Evolutionary conservation across 2,329 filamentous ascomycete genomes (phyloP), one percentile per base, ranked within the genome.

Genomic region (Cryphonectria naterciae): DNA sequence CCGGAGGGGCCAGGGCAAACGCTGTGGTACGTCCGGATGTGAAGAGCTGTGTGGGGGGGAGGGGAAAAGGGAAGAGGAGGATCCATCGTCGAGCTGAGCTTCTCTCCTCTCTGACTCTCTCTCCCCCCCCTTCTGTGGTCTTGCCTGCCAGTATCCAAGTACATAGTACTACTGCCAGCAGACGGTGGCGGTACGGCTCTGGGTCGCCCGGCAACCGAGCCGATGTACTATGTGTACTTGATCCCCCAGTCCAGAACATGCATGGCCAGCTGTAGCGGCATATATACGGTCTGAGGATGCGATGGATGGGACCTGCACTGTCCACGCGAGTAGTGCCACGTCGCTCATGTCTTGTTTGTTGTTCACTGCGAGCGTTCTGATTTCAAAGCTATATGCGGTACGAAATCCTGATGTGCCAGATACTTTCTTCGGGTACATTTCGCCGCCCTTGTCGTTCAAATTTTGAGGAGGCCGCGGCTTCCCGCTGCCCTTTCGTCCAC

Each of bases 371-470:
- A 39, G 35, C 22, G 22, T 61, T 61, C 17, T 22, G 25, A 39
- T 61, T 61, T 39, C 35, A 61, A 39, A 39, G 58, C 58, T 60
- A 61, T 61, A 22, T 61, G 58, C 58, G 39, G 58, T 61, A 61
- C 35, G 32, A 35, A 61, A 61, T 61, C 58, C 58, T 39, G 46
- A 49, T 49, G 46, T 49, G 46, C 46, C 46, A 49, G 46, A n/a
- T 49, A 49, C 46, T n/a, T 49, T 4, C 19, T n/a, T 49, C 46
- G 46, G 19, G 46, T 49, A 49, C 46, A 49, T 7, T 22, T 49
- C 22, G 46, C 46, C 37, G 37, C 37, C 37, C 46, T 22, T 49
- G 46, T 49, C 46, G 46, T 49, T 49, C 8, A 10, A 11, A n/a
- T n/a, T 49, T 49, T 4, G 19, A n/a, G 46, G 46, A 49, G 46